These are phyloP conservation scores for Citrullus mucosospermus DNA, from an alignment of 306 rosid genomes.

Conservation along the genomic window DNA sequence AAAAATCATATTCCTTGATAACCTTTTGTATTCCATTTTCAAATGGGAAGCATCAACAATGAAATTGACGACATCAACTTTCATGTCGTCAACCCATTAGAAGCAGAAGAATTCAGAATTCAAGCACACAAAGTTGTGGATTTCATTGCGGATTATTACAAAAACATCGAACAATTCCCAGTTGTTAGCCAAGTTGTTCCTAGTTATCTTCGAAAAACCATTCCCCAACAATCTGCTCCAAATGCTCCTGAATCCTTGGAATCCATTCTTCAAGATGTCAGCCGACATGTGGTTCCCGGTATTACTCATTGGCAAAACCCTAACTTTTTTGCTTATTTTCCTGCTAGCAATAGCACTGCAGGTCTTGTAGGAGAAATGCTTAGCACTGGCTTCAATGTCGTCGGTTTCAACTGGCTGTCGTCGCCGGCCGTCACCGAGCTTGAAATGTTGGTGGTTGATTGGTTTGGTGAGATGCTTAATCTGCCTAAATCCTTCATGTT, in stretches of 20 bases:
- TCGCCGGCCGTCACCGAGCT: constrained; percentile 40
- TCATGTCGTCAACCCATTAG: constrained; percentile 1
- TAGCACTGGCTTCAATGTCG: constrained; percentile 17
- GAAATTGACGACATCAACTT: neutral
- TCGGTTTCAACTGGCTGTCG: constrained; percentile 31
- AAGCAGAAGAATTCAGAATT: constrained; percentile 22
- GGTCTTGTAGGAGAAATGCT: constrained; percentile 30
- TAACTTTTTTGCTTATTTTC: constrained; percentile 18
- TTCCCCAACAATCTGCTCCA: constrained; percentile 18
- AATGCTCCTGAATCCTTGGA: constrained; percentile 16
- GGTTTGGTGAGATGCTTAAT: constrained; percentile 27
- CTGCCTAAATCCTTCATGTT: constrained; percentile 26
- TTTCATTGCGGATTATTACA: constrained; percentile 28
- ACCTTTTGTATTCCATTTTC: neutral
- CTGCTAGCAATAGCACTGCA: constrained; percentile 4
- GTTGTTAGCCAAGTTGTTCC: constrained; percentile 27
- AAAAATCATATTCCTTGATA: neutral
- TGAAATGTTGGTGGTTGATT: constrained; percentile 27
- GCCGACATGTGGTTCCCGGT: constrained; percentile 19
- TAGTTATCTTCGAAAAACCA: constrained; percentile 9
- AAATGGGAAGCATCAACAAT: constrained; percentile 7
- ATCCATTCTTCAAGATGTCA: constrained; percentile 24
- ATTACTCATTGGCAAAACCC: constrained; percentile 36
- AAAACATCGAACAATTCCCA: constrained; percentile 16
- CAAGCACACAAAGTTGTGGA: constrained; percentile 26